A percentile compares a stretch with the other conserved stretches of the same genome.
Conservation (phyloP, 805 yeast genomes). For the Wickerhamiella sergipiensis region DNA sequence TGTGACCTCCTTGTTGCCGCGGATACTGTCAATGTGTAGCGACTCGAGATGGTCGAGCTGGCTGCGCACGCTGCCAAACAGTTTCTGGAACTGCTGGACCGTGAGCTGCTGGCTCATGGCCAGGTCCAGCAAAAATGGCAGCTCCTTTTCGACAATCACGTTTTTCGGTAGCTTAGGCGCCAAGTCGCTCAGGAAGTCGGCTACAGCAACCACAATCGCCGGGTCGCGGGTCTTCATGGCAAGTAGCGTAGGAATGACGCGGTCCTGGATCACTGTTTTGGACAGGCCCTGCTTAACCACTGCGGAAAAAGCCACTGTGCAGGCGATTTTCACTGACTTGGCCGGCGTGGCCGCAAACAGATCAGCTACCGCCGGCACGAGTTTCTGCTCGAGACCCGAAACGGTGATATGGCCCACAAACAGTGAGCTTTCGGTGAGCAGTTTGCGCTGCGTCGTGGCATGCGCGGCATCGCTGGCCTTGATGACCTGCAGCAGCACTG, state of each 20-base stretch:
- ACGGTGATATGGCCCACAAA: slow-evolving; percentile 43
- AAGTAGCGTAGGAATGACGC: slow-evolving; percentile 63
- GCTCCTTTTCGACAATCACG: slow-evolving; percentile 35
- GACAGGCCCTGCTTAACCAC: slow-evolving; percentile 33
- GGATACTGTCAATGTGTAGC: slow-evolving; percentile 22
- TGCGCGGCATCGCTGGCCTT: slow-evolving; percentile 22
- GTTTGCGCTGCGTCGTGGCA: slow-evolving; percentile 35
- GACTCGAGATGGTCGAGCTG: slow-evolving; percentile 34
- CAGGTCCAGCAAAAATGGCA: slow-evolving; percentile 41
- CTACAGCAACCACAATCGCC: slow-evolving; percentile 39
- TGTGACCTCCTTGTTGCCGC: slow-evolving; percentile 6
- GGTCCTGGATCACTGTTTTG: slow-evolving; percentile 56
- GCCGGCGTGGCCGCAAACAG: slow-evolving; percentile 78
- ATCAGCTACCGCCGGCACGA: slow-evolving; percentile 60
- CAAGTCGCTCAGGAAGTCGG: slow-evolving; percentile 29
- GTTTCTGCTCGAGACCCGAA: slow-evolving; percentile 53
- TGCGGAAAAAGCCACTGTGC: slow-evolving; percentile 8
- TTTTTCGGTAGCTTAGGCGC: slow-evolving; percentile 33
- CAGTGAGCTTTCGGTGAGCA: slow-evolving; percentile 32
- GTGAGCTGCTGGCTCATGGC: slow-evolving; percentile 35
- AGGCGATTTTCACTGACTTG: slow-evolving; percentile 53
- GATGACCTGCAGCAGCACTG: slow-evolving; percentile 28
- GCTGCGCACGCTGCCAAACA: slow-evolving; percentile 28
- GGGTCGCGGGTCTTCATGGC: slow-evolving; percentile 68
- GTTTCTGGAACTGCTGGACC: slow-evolving; percentile 29